phyloP scores from a whole-genome alignment of 2,329 filamentous ascomycete genomes.

The Sordariomycetes sp. region DNA sequence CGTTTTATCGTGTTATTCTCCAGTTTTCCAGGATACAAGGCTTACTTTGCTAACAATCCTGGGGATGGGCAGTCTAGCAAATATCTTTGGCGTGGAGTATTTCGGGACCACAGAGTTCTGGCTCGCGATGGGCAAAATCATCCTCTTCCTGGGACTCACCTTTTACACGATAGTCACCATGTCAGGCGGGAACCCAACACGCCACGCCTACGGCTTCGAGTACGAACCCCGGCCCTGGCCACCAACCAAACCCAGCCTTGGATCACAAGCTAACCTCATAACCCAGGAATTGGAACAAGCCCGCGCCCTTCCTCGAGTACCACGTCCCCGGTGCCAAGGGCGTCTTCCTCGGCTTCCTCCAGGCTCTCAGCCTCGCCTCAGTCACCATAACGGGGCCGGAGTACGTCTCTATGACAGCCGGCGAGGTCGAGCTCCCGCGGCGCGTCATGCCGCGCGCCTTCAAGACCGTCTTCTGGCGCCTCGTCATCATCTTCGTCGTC shows the following conservation, averaged over 20 bases:
- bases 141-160: conserved; percentile 58
- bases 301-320: conserved; percentile 39
- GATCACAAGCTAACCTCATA: conserved; percentile 51
- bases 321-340: conserved; percentile 50
- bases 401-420: conserved; percentile 59
- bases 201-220: conserved; percentile 58
- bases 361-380: conserved; percentile 52
- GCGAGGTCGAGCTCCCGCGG: conserved; percentile 55
- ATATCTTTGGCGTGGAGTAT: conserved; percentile 53
- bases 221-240: conserved; percentile 28
- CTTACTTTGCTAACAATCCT: neutral
- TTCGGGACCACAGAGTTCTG: conserved; percentile 67
- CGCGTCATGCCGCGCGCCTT: conserved; percentile 56
- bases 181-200: conserved; percentile 64
- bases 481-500: conserved; percentile 48
- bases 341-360: conserved; percentile 59
- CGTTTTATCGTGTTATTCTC: conserved; percentile 36
- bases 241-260: conserved; percentile 36
- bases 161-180: conserved; percentile 71
- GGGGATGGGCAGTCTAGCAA: conserved; percentile 16
- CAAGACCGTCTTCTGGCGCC: conserved; percentile 63
- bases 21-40: neutral
- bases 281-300: conserved; percentile 50
- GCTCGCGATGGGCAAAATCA: conserved; percentile 50
- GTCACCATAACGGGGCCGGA: conserved; percentile 58